Base-by-base conservation (phyloP, 176 grass and related monocot genomes). In the Bromus sterilis region DNA sequence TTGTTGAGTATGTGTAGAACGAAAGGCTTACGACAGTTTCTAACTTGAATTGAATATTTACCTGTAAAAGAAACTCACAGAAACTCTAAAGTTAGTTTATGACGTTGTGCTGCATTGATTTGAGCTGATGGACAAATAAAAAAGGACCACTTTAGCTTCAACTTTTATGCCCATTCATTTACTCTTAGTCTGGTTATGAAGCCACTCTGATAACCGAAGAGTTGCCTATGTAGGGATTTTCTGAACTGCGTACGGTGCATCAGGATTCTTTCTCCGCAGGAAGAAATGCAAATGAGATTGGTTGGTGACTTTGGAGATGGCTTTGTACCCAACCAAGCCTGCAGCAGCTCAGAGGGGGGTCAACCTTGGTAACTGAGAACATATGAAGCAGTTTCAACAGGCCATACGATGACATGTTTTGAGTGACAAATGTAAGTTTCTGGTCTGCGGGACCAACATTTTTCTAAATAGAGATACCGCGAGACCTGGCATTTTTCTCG, bases 271-370 rank as follows among this genome's bases (percentile, higher is more conserved):
- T 93, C 91, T 21, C 85, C 91, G 8, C 91, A 93, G 34, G 91
- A 93, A 93, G 91, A 90, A 65, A 89, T 79, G 72, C 85, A 93
- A 60, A 93, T 93, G 91, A 86, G 91, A 78, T 68, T 93, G 40
- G 76, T 43, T 41, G 80, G 88, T 15, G 75, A 88, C 80, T 77
- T 90, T 23, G 73, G 61, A 25, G 86, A 90, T 58, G 56, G 76
- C 46, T 70, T 90, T 60, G 56, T 90, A 49, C 78, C 78, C 34
- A 93, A 93, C 66, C 85, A 93, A 80, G 85, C 88, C 35, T 88
- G 91, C 85, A 88, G 88, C 85, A 93, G 88, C 68, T 93, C 91
- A 32, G 91, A 90, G 37, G 87, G 87, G 62, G 88, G 75, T 77
- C 79, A 80, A 14, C 82, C 78, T 2, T 90, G 91, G 88, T 49